phyloP scores from a whole-genome alignment of 2,329 filamentous ascomycete species.

The Phialophora chinensis region DNA sequence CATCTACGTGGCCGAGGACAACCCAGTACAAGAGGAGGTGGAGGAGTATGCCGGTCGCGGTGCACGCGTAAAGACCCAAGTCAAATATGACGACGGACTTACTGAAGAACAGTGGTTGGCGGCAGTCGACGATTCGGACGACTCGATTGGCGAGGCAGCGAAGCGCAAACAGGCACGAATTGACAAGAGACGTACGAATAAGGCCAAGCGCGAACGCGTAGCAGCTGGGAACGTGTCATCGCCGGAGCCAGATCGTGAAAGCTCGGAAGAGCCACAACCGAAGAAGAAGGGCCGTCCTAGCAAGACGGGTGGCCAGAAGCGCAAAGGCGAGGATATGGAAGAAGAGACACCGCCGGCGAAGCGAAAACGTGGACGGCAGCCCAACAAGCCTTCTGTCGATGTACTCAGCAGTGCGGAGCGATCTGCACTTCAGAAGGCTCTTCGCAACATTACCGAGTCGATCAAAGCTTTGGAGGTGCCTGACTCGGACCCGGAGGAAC shows the following conservation, averaged over 20 bases:
- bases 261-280: constrained; percentile 66
- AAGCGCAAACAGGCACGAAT: constrained; percentile 86
- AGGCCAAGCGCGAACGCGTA: constrained; percentile 63
- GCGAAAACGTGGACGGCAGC: constrained; percentile 75
- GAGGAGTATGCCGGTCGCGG: constrained; percentile 79
- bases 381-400: constrained; percentile 68
- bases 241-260: constrained; percentile 77
- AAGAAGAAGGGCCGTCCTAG: constrained; percentile 73
- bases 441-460: constrained; percentile 77
- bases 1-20: constrained; percentile 88
- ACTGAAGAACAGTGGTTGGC: constrained; percentile 99
- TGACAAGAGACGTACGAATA: constrained; percentile 78
- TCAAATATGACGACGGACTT: constrained; percentile 94
- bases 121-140: constrained; percentile 95
- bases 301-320: constrained; percentile 80
- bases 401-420: constrained; percentile 73
- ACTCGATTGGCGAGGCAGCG: constrained; percentile 89
- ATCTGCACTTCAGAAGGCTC: constrained; percentile 75
- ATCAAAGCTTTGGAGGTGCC: constrained; percentile 86
- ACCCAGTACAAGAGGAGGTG: constrained; percentile 77
- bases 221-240: constrained; percentile 67
- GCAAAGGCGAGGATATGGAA: constrained; percentile 78
- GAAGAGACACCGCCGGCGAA: constrained; percentile 78
- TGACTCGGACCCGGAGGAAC: constrained; percentile 58
- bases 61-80: constrained; percentile 90